Conservation (phyloP, 176 grass and related monocot species). For the Eragrostis nindensis region DNA sequence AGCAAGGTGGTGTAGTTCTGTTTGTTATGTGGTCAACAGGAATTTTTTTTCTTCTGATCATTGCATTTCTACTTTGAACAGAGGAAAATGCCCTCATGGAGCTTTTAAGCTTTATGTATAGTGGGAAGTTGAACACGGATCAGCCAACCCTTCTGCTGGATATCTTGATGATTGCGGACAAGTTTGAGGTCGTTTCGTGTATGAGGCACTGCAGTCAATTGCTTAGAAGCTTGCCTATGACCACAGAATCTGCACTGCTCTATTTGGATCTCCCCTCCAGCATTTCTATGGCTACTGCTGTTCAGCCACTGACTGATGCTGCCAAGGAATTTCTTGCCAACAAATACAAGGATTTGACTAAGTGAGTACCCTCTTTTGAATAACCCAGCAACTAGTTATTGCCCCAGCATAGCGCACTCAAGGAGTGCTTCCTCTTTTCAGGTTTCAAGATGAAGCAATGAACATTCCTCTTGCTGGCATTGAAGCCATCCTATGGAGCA, state of each 20-base stretch:
- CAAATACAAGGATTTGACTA: slow-evolving; percentile 84
- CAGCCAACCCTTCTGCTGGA: slow-evolving; percentile 70
- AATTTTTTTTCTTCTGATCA: slow-evolving; percentile 21
- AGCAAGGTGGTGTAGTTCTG: background rate
- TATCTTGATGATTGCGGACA: slow-evolving; percentile 92
- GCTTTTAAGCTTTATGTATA: slow-evolving; percentile 94
- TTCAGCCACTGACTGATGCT: slow-evolving; percentile 89
- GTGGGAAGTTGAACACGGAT: slow-evolving; percentile 71
- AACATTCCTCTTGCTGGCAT: slow-evolving; percentile 83
- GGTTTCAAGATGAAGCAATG: slow-evolving; percentile 88
- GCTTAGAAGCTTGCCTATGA: slow-evolving; percentile 90
- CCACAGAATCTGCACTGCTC: slow-evolving; percentile 91
- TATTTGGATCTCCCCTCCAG: slow-evolving; percentile 92
- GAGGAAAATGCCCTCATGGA: slow-evolving; percentile 95
- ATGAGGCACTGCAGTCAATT: slow-evolving; percentile 96
- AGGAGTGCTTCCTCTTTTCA: slow-evolving; percentile 50
- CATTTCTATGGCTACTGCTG: slow-evolving; percentile 81
- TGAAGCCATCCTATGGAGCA: slow-evolving; percentile 78
- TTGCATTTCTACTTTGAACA: slow-evolving; percentile 54
- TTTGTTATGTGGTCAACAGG: background rate
- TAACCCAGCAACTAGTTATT: slow-evolving; percentile 1
- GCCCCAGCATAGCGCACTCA: slow-evolving; percentile 18
- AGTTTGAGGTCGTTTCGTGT: slow-evolving; percentile 97
- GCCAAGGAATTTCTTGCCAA: slow-evolving; percentile 94
- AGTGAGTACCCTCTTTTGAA: slow-evolving; percentile 59